Evolutionary conservation across 768 basidiomycete species (phyloP).

Genomic region (Amanita muscaria): DNA sequence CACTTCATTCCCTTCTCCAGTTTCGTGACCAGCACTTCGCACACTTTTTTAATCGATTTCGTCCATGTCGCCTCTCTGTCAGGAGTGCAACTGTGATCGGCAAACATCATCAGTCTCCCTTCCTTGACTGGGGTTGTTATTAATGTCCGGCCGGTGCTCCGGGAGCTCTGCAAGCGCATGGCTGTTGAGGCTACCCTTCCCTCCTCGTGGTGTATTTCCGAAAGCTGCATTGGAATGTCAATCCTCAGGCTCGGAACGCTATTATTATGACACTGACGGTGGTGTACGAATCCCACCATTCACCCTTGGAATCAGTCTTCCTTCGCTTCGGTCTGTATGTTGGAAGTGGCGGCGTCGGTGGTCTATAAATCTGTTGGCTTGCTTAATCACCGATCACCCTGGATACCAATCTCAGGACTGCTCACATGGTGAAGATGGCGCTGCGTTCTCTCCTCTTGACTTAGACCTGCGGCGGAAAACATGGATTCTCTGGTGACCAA

Average conservation of each 20-base stretch:
- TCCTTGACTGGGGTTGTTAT: background rate
- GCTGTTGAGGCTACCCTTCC: background rate
- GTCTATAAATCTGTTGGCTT: background rate
- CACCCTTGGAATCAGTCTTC: background rate
- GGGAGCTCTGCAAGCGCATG: constrained; percentile 5
- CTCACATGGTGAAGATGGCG: constrained; percentile 4
- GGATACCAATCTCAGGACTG: background rate
- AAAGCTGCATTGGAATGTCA: background rate
- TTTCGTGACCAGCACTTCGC: background rate
- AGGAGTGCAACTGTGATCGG: background rate
- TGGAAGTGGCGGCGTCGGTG: constrained; percentile 6
- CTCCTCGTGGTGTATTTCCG: background rate
- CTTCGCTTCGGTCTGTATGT: background rate
- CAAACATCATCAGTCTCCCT: background rate
- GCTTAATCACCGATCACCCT: background rate
- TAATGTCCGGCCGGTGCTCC: constrained; percentile 4
- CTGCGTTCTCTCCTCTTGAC: background rate
- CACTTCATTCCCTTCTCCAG: constrained; percentile 3
- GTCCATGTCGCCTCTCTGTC: background rate
- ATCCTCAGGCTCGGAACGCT: too few relatives aligned
- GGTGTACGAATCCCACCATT: background rate
- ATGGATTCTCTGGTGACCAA: background rate
- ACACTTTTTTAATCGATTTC: background rate
- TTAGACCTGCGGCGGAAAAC: background rate
- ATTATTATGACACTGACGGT: background rate